Evolutionary conservation across 2,329 filamentous ascomycete genomes (phyloP).

Genomic region (Epicoccum sorghinum): DNA sequence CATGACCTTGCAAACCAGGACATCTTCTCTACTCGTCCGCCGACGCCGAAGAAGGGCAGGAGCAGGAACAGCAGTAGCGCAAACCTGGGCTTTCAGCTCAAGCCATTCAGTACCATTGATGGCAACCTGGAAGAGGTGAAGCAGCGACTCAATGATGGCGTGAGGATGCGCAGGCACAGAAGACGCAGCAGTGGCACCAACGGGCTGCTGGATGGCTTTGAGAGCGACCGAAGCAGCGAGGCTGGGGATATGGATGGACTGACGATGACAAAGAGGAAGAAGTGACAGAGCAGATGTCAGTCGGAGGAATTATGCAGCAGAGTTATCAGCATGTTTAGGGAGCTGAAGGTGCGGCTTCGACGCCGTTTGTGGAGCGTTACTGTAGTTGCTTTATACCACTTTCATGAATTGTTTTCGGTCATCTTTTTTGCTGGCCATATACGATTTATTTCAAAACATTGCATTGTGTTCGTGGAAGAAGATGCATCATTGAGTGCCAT

Average conservation of each 20-base stretch:
- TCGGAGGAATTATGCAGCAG: no score
- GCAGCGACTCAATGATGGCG: conserved; percentile 81
- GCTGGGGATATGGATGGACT: conserved; percentile 30
- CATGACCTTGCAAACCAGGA: conserved; percentile 85
- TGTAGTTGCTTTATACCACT: no score
- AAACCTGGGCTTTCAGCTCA: conserved; percentile 68
- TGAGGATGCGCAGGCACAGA: conserved; percentile 75
- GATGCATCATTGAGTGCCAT: no score
- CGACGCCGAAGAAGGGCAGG: conserved; percentile 76
- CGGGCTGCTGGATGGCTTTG: conserved; percentile 27
- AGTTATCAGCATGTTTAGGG: background rate
- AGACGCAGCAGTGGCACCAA: conserved; percentile 50
- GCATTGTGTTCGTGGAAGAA: no score
- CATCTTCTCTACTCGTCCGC: conserved; percentile 86
- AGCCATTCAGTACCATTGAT: conserved; percentile 71
- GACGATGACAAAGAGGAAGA: conserved; percentile 29
- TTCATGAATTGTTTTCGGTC: no score
- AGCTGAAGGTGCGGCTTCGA: background rate
- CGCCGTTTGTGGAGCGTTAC: background rate
- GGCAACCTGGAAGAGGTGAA: conserved; percentile 81
- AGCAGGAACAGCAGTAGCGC: conserved; percentile 65
- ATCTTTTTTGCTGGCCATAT: no score
- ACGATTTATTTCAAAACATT: no score
- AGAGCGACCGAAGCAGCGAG: conserved; percentile 17
- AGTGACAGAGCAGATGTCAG: background rate